A percentile compares a stretch with the other conserved stretches of the same genome.
These are phyloP conservation scores for Ilyonectria robusta DNA, from an alignment of 2,329 filamentous ascomycete genomes.

Conservation along the genomic window DNA sequence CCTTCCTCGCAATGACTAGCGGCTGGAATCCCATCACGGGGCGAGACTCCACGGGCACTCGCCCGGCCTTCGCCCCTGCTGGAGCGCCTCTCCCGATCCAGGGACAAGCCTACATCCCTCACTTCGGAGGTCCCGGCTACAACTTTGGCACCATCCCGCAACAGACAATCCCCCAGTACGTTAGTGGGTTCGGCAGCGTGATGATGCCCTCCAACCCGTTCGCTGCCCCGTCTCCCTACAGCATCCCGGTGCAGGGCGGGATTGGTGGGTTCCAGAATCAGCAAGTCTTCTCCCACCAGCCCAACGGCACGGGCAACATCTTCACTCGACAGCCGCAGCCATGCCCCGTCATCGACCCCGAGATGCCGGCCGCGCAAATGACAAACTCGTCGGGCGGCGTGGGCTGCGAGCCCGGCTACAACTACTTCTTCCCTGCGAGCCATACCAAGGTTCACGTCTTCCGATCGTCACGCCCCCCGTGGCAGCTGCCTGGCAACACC, in stretches of 20 bases:
- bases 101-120: constrained; percentile 57
- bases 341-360: constrained; percentile 58
- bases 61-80: constrained; percentile 52
- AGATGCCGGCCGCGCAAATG: constrained; percentile 68
- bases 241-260: not conserved
- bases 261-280: constrained; percentile 46
- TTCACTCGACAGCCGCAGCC: constrained; percentile 58
- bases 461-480: constrained; percentile 59
- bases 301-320: constrained; percentile 55
- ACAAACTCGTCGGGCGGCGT: constrained; percentile 70
- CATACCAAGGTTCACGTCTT: constrained; percentile 74
- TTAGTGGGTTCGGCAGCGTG: constrained; percentile 39
- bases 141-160: constrained; percentile 47
- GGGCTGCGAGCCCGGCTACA: constrained; percentile 73
- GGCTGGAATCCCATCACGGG: constrained; percentile 59
- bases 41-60: constrained; percentile 53
- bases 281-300: constrained; percentile 52
- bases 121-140: constrained; percentile 55
- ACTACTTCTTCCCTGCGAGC: constrained; percentile 71
- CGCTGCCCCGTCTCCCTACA: not conserved
- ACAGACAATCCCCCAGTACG: constrained; percentile 36
- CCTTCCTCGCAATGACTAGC: constrained; percentile 51
- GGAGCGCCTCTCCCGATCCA: constrained; percentile 52
- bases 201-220: not conserved
- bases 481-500: constrained; percentile 62